Conservation (phyloP, 495 filamentous ascomycete species). For the Penicillium taxi region DNA sequence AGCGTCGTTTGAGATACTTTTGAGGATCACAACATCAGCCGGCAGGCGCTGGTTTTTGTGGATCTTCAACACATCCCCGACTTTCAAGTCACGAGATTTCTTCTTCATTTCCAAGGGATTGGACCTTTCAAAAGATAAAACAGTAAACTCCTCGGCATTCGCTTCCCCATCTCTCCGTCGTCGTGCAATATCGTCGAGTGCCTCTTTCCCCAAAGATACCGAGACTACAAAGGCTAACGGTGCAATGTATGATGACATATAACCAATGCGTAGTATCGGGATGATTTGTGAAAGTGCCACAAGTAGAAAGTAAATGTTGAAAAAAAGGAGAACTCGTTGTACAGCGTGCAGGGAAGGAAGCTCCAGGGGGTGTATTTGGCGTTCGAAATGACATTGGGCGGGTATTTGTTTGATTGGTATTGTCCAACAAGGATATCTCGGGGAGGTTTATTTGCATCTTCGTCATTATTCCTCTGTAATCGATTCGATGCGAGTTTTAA, state of each 20-base stretch:
- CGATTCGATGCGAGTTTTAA: constrained; percentile 14
- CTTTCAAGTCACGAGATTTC: constrained; percentile 81
- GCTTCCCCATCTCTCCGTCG: constrained; percentile 84
- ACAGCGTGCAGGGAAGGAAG: constrained; percentile 88
- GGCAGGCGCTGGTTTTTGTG: constrained; percentile 86
- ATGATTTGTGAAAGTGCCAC: constrained; percentile 92
- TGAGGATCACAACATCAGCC: constrained; percentile 88
- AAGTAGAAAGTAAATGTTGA: constrained; percentile 97
- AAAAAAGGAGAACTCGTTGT: constrained; percentile 99
- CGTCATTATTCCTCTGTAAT: constrained; percentile 13
- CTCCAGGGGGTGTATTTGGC: constrained; percentile 96
- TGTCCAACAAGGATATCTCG: constrained; percentile 40
- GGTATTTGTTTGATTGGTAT: constrained; percentile 37
- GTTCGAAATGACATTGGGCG: constrained; percentile 80
- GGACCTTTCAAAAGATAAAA: constrained; percentile 54
- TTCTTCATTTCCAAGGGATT: constrained; percentile 54
- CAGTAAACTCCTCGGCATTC: constrained; percentile 83
- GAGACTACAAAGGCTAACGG: constrained; percentile 85
- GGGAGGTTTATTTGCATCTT: constrained; percentile 25
- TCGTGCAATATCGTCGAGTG: constrained; percentile 83
- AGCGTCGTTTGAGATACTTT: constrained; percentile 65
- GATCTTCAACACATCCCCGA: constrained; percentile 90
- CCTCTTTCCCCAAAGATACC: constrained; percentile 93
- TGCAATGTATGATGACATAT: constrained; percentile 88
- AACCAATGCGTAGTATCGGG: constrained; percentile 81